Evolutionary conservation across 2,329 filamentous ascomycete species (phyloP), one percentile per base, ranked within the genome.

Genomic region (Helotiales sp.): DNA sequence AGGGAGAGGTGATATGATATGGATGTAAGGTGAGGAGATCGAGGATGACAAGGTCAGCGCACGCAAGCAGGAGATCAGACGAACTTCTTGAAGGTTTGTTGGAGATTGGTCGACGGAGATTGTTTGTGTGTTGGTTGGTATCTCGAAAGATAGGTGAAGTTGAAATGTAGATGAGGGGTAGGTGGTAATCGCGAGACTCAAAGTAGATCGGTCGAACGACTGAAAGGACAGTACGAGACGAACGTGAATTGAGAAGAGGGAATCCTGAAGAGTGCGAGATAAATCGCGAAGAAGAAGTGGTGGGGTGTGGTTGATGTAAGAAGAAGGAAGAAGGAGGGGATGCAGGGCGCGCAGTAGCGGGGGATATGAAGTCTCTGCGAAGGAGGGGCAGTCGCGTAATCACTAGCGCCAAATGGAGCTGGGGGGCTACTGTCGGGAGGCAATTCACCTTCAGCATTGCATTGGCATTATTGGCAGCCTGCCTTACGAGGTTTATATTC

Each of bases 11-110:
- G 67, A 68, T 64, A 55, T 62, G 60, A 63, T 46, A 62, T 59
- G 53, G 47, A 31, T 54, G 53, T 54, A 52, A 54, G 49, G 51
- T 52, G 61, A 61, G 52, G 48, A 50, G 49, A 53, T 54, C 36
- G 59, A 66, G 46, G 51, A 57, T 54, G 46, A 25, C 17, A 58
- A 63, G 63, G 65, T 71, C 66, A 70, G 67, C 65, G 65, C 62
- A 63, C 34, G 64, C 66, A 69, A 69, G 62, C 68, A 71, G 65
- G 64, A 69, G 67, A 70, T 54, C 69, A 67, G 64, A 71, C 69
- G 68, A 71, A 71, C 69, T 71, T 70, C 66, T 70, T 68, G 66
- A 66, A 59, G 63, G 56, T 56, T 48, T 49, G 57, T 55, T 50
- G 29, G 36, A 36, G 42, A 49, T 54, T 55, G 52, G 44, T 59